Evolutionary conservation across 169 alveolate species (phyloP).

Genomic region (Miamiensis avidus): DNA sequence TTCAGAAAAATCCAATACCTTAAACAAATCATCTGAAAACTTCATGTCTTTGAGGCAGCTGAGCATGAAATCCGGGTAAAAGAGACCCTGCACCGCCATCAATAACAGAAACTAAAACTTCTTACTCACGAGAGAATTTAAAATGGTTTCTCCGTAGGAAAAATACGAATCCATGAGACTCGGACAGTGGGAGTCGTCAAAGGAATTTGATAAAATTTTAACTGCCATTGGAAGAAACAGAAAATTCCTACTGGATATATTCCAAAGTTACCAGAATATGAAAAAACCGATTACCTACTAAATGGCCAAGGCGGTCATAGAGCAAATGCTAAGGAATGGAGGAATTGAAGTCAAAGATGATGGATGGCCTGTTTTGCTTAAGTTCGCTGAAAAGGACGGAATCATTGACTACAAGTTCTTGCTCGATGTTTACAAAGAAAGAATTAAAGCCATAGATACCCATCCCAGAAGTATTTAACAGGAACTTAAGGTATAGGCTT

Average conservation of each 20-base stretch:
- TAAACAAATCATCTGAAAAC: background rate
- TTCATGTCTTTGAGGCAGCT: background rate
- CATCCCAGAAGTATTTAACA: too few relatives aligned
- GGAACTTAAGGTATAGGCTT: too few relatives aligned
- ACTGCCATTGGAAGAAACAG: conserved; percentile 55
- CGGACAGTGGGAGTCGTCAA: conserved; percentile 50
- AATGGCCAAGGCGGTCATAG: conserved; percentile 37
- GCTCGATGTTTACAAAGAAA: conserved; percentile 60
- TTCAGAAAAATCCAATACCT: background rate
- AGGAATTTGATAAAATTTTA: conserved; percentile 41
- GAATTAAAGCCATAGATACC: conserved; percentile 44
- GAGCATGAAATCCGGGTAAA: background rate
- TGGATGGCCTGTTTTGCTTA: conserved; percentile 40
- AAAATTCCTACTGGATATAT: conserved; percentile 49
- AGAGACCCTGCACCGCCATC: background rate
- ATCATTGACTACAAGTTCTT: conserved; percentile 52
- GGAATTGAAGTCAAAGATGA: conserved; percentile 43
- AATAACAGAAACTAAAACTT: conserved; percentile 1
- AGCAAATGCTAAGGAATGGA: conserved; percentile 35
- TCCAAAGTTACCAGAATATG: conserved; percentile 11
- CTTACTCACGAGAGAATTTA: background rate
- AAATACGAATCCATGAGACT: background rate
- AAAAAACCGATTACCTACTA: conserved; percentile 39
- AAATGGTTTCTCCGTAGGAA: background rate
- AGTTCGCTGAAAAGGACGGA: conserved; percentile 53